Evolutionary conservation across 768 basidiomycete genomes (phyloP), one percentile per base, ranked within the genome.

Genomic region (Lactarius sp.): DNA sequence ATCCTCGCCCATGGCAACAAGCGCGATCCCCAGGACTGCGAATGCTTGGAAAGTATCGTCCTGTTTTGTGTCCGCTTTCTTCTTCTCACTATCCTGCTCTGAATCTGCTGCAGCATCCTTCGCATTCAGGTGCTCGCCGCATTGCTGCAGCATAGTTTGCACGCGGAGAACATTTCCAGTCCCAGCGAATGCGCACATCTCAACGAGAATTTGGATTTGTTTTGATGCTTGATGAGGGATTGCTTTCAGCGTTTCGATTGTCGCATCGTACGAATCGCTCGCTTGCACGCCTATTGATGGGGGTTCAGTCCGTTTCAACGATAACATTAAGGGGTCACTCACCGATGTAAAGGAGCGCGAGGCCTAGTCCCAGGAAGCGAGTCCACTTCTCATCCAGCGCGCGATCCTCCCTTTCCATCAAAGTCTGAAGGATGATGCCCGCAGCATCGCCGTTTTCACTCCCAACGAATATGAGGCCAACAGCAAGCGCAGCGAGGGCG

Each of bases 1-100:
- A 27, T 98, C 96, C 76, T 99, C 97, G 20, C 97, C 97, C 94
- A 98, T 98, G 4, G 97, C 87, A 50, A 98, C 90, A 62, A 98
- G 75, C 0, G 96, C 87, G 70, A 99, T 92, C 33, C 94, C 97
- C 60, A 98, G 80, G 36, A 96, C 94, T 16, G 96, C 92, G 66
- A 98, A 90, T 0, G 92, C 84, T 73, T 98, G 92, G 81, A 91
- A 92, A 36, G 87, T 87, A 68, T 93, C 90, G 64, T 92, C 86
- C 59, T 72, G 69, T 27, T 76, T 76, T 66, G 83, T 78, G 66
- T 70, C 78, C 69, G 78, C 71, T 73, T 80, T 77, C 62, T 79
- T 77, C 52, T 82, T 79, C 36, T 83, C 85, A 63, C 86, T 82
- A 64, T 86, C 85, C 62, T 85, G 84, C 27, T 83, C 83, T 51